Percentiles rank a stretch among this genome's conserved stretches.
Evolutionary conservation across 1,139 yeast genomes (phyloP).

Genomic region (Blastobotrys capitulatus): DNA sequence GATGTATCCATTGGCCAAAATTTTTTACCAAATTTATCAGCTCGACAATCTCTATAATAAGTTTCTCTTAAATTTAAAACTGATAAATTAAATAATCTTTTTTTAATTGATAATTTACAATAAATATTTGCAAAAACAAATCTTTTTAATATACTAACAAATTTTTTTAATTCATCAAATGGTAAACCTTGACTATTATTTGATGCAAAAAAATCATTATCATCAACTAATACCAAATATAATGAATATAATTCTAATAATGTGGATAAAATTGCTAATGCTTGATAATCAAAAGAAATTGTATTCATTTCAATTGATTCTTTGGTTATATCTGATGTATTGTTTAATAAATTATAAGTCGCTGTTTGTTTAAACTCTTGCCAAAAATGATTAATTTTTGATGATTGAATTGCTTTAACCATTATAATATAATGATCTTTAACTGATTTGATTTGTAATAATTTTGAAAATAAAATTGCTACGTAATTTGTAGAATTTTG

Average conservation of each 20-base stretch:
- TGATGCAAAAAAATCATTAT: conserved; percentile 45
- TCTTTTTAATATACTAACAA: conserved; percentile 39
- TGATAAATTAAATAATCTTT: conserved; percentile 28
- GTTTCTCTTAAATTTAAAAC: conserved; percentile 59
- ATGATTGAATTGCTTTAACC: neutral
- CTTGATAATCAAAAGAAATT: neutral
- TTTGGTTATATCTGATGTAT: neutral
- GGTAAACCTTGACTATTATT: conserved; percentile 36
- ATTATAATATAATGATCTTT: neutral
- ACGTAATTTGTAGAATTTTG: neutral
- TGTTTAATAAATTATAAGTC: conserved; percentile 8
- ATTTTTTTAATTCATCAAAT: conserved; percentile 40
- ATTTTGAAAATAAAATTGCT: neutral
- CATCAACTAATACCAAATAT: conserved; percentile 62
- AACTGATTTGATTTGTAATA: neutral
- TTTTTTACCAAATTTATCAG: conserved; percentile 46
- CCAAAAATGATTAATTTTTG: conserved; percentile 18
- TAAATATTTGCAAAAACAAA: conserved; percentile 42
- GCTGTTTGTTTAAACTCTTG: conserved; percentile 17
- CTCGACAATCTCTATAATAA: conserved; percentile 62
- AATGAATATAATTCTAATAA: conserved; percentile 26
- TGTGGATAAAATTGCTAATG: neutral
- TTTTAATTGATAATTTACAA: conserved; percentile 1
- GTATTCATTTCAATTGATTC: neutral
- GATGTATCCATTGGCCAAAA: conserved; percentile 50